These are phyloP conservation scores for Hirsutella minnesotensis DNA, from an alignment of 2,329 filamentous ascomycete genomes.

Conservation along the genomic window DNA sequence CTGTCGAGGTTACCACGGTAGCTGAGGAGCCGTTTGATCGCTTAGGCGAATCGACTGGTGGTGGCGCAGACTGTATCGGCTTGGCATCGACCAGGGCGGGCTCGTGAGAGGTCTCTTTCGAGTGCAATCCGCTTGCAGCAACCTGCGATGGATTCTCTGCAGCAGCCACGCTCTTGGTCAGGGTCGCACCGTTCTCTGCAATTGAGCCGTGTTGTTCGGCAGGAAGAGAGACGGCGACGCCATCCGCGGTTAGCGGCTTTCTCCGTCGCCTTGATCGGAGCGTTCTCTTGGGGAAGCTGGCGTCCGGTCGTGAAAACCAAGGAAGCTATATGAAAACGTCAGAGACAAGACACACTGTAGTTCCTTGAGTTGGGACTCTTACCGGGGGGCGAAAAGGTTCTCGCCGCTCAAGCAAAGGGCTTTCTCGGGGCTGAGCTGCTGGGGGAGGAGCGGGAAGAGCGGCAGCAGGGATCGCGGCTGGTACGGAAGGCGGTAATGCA, in stretches of 20 bases:
- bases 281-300: conserved; percentile 33
- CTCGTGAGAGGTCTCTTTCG: background rate
- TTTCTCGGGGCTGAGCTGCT: conserved; percentile 3
- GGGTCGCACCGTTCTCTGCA: conserved; percentile 10
- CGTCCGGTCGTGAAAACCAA: conserved; percentile 41
- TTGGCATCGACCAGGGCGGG: background rate
- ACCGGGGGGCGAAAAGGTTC: conserved; percentile 37
- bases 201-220: conserved; percentile 24
- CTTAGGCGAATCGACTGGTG: conserved; percentile 8
- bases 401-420: conserved; percentile 6
- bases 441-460: conserved; percentile 1
- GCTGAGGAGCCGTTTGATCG: conserved; percentile 6
- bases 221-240: conserved; percentile 29
- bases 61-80: conserved; percentile 3
- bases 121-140: background rate
- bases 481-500: conserved; percentile 10
- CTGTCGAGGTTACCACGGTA: conserved; percentile 10
- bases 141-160: background rate
- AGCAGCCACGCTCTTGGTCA: background rate
- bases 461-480: conserved; percentile 7
- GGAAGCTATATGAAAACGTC: conserved; percentile 32
- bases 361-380: conserved; percentile 20
- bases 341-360: conserved; percentile 2
- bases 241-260: conserved; percentile 24
- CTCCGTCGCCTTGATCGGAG: conserved; percentile 28